Evolutionary conservation across 2,329 filamentous ascomycete genomes (phyloP).

Genomic region (Monosporascus sp.): DNA sequence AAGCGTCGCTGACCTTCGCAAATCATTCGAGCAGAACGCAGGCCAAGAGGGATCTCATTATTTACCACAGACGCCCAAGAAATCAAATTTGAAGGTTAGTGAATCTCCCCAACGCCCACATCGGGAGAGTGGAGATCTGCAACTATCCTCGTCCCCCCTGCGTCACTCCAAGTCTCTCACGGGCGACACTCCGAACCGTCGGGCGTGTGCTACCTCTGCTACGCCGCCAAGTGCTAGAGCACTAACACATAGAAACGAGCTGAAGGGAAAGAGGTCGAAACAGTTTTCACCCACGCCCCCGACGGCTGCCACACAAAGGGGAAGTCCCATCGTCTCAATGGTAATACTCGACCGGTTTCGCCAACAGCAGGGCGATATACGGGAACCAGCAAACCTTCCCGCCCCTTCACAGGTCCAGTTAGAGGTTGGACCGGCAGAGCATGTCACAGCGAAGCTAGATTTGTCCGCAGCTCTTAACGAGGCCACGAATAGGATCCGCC

Average conservation of each 20-base stretch:
- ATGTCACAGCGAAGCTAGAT: not conserved
- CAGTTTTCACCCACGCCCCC: not conserved
- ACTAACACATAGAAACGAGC: not conserved
- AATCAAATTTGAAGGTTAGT: not conserved
- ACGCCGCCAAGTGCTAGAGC: not conserved
- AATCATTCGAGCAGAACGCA: conserved; percentile 25
- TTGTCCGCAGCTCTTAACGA: not conserved
- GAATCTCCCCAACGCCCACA: conserved; percentile 1
- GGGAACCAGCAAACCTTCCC: not conserved
- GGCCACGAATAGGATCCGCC: not conserved
- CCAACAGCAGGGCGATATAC: conserved; percentile 1
- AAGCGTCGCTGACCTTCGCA: conserved; percentile 31
- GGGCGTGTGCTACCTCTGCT: not conserved
- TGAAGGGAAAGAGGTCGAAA: conserved; percentile 3
- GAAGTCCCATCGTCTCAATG: conserved; percentile 2
- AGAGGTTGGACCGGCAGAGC: not conserved
- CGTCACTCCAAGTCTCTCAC: not conserved
- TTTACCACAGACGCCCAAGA: not conserved
- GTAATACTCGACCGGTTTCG: conserved; percentile 6
- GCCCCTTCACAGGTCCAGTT: not conserved
- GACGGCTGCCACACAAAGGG: not conserved
- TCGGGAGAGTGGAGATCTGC: conserved; percentile 1
- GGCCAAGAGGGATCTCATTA: not conserved
- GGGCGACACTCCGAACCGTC: not conserved
- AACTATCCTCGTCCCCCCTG: not conserved